Evolutionary conservation across 306 rosid species (phyloP).

Genomic region (Echinosophora koreensis): DNA sequence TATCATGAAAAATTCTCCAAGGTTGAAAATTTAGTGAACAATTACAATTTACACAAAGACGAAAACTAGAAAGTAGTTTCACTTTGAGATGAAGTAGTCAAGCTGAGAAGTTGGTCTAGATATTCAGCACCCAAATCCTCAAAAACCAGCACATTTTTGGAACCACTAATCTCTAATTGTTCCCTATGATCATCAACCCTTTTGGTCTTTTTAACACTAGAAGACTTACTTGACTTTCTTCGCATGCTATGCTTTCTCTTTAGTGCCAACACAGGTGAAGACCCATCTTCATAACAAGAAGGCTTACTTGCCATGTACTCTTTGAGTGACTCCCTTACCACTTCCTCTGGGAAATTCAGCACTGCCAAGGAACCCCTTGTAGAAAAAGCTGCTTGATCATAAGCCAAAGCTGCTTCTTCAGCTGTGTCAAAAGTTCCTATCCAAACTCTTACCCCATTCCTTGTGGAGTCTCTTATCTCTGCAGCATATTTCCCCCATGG

Average conservation of each 20-base stretch:
- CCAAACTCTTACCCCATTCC: constrained; percentile 86
- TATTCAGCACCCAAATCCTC: constrained; percentile 82
- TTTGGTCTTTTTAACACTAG: constrained; percentile 30
- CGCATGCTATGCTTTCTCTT: constrained; percentile 59
- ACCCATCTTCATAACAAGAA: constrained; percentile 45
- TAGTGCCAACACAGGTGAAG: constrained; percentile 76
- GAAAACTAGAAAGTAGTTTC: not conserved
- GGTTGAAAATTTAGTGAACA: not conserved
- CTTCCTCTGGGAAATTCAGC: constrained; percentile 71
- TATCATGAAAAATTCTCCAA: not conserved
- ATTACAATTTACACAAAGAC: not conserved
- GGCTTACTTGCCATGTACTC: constrained; percentile 32
- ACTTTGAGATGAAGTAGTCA: constrained; percentile 38
- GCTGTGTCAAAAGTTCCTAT: constrained; percentile 90
- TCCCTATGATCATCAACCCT: not conserved
- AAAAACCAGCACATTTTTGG: constrained; percentile 50
- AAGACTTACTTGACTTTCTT: constrained; percentile 15
- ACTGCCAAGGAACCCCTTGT: constrained; percentile 72
- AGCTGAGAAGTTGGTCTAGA: constrained; percentile 69
- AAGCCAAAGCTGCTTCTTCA: constrained; percentile 87
- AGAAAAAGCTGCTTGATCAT: constrained; percentile 83
- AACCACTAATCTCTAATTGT: not conserved
- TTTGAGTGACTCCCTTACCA: constrained; percentile 51
- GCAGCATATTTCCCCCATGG: constrained; percentile 97
- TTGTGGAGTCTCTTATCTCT: constrained; percentile 86